These are phyloP conservation scores for Bimuria novae-zelandiae DNA, from an alignment of 2,329 filamentous ascomycete genomes.

Conservation along the genomic window DNA sequence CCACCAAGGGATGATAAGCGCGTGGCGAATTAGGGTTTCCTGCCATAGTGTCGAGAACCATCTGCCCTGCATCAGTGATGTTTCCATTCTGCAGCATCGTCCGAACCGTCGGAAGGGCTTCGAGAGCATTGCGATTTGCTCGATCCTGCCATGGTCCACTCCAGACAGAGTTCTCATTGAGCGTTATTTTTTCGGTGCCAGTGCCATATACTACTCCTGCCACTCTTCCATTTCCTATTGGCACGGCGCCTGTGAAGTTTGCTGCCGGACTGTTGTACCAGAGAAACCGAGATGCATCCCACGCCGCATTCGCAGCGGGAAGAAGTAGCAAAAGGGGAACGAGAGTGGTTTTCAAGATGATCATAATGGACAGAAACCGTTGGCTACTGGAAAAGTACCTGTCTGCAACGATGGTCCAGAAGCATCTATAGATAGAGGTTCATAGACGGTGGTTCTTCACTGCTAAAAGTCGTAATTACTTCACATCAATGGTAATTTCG, in stretches of 20 bases:
- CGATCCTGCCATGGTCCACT: constrained; percentile 17
- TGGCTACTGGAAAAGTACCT: too few relatives aligned
- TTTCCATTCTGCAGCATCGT: constrained; percentile 14
- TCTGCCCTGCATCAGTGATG: constrained; percentile 11
- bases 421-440: too few relatives aligned
- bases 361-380: too few relatives aligned
- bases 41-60: constrained; percentile 7
- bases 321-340: too few relatives aligned
- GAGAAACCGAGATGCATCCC: neutral
- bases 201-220: constrained; percentile 16
- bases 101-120: constrained; percentile 9
- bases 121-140: constrained; percentile 7
- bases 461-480: too few relatives aligned
- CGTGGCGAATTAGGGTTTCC: constrained; percentile 6
- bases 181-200: constrained; percentile 10
- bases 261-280: neutral
- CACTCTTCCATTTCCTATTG: constrained; percentile 19
- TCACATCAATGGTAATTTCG: too few relatives aligned
- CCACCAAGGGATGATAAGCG: constrained; percentile 2
- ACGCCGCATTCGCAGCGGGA: too few relatives aligned
- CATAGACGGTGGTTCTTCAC: too few relatives aligned
- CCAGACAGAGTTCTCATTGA: constrained; percentile 23
- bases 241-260: neutral
- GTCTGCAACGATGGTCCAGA: too few relatives aligned
- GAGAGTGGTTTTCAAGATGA: too few relatives aligned